Percentiles rank a stretch among this genome's conserved stretches.
Conservation (phyloP, 768 basidiomycete genomes). For the Leccinellum luteum region DNA sequence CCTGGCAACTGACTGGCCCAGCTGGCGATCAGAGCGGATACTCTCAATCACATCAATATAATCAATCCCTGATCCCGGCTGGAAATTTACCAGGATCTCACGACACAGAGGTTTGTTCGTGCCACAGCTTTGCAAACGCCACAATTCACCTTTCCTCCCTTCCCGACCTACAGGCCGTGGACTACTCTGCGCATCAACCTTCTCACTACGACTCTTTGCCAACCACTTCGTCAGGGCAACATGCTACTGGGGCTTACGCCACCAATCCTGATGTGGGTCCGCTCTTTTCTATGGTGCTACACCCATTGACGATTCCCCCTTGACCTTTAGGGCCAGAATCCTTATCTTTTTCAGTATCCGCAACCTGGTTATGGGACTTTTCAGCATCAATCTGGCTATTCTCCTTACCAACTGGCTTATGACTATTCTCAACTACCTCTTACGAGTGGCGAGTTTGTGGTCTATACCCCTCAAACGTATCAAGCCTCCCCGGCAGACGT, state of each 20-base stretch:
- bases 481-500: background rate
- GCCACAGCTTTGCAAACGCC: slow-evolving; percentile 3
- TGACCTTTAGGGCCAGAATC: slow-evolving; percentile 6
- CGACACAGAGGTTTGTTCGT: slow-evolving; percentile 5
- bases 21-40: background rate
- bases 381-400: background rate
- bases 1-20: slow-evolving; percentile 5
- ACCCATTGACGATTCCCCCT: background rate
- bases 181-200: background rate
- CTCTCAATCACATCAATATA: background rate
- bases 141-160: background rate
- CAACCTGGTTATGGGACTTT: background rate
- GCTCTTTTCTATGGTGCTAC: background rate
- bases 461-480: background rate
- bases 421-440: background rate
- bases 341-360: background rate
- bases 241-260: background rate
- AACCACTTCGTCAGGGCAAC: background rate
- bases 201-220: background rate
- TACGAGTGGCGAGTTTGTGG: background rate
- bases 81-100: background rate
- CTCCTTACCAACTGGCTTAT: background rate
- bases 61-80: slow-evolving; percentile 1
- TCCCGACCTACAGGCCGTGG: slow-evolving; percentile 8
- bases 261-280: slow-evolving; percentile 7